A percentile compares a stretch with the other conserved stretches of the same genome.
phyloP scores from a whole-genome alignment of 164 flowering plant species.

The Aristolochia californica region DNA sequence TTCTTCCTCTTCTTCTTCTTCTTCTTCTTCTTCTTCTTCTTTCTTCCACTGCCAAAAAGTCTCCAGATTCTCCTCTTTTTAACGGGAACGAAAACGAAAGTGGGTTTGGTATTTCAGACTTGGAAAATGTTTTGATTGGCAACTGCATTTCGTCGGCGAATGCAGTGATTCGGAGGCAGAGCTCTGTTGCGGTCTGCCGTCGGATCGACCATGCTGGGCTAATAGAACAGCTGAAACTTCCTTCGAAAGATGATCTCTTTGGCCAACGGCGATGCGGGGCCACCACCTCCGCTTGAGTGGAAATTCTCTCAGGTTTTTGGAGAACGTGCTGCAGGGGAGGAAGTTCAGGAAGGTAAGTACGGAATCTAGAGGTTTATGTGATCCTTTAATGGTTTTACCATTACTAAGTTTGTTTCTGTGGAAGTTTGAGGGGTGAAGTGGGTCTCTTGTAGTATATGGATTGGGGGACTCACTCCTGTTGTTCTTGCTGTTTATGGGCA shows the following conservation, averaged over 20 bases:
- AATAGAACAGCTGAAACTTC: neutral
- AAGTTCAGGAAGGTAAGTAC: constrained; percentile 59
- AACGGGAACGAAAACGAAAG: neutral
- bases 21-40: neutral
- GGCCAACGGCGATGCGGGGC: constrained; percentile 16
- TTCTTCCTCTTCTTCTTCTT: neutral
- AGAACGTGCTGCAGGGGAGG: constrained; percentile 64
- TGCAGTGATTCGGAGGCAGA: neutral
- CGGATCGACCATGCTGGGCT: constrained; percentile 9
- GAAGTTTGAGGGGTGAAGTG: neutral
- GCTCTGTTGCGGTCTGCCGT: neutral
- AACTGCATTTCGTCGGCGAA: constrained; percentile 2
- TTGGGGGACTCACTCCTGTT: neutral
- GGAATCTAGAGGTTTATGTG: no score
- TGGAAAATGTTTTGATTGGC: neutral
- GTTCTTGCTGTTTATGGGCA: no score
- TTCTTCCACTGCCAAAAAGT: neutral
- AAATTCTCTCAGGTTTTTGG: constrained; percentile 79
- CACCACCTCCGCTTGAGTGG: constrained; percentile 52
- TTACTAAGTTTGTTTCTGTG: no score
- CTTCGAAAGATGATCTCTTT: constrained; percentile 9
- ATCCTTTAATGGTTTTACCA: no score
- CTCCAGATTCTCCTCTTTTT: neutral
- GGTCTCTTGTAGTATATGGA: neutral
- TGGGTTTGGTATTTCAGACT: neutral